Evolutionary conservation across 2,329 filamentous ascomycete species (phyloP).

Genomic region (Trichoderma citrinoviride): DNA sequence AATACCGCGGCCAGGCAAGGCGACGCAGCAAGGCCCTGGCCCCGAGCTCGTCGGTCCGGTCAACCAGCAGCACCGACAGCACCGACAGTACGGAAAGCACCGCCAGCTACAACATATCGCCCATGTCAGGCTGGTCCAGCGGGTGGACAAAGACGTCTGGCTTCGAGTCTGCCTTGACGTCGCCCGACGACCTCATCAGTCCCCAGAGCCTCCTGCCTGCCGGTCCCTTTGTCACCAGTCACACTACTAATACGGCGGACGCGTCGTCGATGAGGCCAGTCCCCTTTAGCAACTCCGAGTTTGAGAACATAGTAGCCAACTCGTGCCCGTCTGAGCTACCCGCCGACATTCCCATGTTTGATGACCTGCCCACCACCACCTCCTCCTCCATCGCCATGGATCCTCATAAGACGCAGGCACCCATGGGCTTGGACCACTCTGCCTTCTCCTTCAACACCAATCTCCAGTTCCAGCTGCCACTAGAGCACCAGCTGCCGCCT

Average conservation of each 20-base stretch:
- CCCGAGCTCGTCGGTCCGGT: conserved; percentile 49
- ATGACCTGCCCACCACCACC: conserved; percentile 33
- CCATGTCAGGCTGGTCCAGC: conserved; percentile 44
- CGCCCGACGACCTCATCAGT: conserved; percentile 43
- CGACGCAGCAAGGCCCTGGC: conserved; percentile 44
- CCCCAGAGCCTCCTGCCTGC: conserved; percentile 33
- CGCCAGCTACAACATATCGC: conserved; percentile 45
- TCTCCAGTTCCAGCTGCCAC: conserved; percentile 35
- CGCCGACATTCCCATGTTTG: conserved; percentile 40
- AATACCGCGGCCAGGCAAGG: conserved; percentile 32
- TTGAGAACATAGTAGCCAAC: conserved; percentile 33
- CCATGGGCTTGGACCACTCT: conserved; percentile 35
- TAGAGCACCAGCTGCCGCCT: conserved; percentile 36
- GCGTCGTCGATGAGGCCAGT: conserved; percentile 26
- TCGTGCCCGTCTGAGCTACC: conserved; percentile 43
- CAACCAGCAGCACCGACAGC: conserved; percentile 42
- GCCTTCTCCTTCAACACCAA: conserved; percentile 38
- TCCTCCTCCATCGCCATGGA: no score
- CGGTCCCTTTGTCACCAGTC: conserved; percentile 24
- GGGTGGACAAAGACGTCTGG: conserved; percentile 42
- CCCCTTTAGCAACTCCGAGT: conserved; percentile 28
- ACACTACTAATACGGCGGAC: not conserved
- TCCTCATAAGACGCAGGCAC: conserved; percentile 26
- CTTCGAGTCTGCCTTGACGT: conserved; percentile 45
- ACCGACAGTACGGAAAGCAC: conserved; percentile 40